Percentiles rank a stretch among this genome's conserved stretches.
These are phyloP conservation scores for Chalaropsis ovoidea DNA, from an alignment of 2,329 filamentous ascomycete species.

Conservation along the genomic window DNA sequence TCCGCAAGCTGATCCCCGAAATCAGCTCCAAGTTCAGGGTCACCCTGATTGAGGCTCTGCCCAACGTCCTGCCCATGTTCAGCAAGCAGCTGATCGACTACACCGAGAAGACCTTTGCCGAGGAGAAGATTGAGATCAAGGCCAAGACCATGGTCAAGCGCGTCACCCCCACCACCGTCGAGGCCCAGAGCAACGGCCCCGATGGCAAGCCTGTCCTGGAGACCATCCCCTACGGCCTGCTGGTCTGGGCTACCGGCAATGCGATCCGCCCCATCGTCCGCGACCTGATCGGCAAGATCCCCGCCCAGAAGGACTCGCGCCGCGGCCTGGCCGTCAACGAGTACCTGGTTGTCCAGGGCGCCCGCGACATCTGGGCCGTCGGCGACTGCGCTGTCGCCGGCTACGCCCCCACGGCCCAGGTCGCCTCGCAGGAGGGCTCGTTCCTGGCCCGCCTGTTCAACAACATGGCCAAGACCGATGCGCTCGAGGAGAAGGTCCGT, in stretches of 20 bases:
- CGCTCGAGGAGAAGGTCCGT: slow-evolving; percentile 64
- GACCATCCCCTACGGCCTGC: slow-evolving; percentile 81
- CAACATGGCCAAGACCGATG: slow-evolving; percentile 92
- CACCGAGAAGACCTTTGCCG: slow-evolving; percentile 97
- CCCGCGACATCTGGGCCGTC: slow-evolving; percentile 94
- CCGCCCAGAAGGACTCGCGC: slow-evolving; percentile 88
- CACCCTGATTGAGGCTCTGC: slow-evolving; percentile 91
- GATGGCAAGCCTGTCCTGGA: slow-evolving; percentile 76
- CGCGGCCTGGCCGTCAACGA: slow-evolving; percentile 95
- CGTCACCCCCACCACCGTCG: slow-evolving; percentile 83
- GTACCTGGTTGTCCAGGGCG: slow-evolving; percentile 94
- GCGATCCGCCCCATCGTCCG: slow-evolving; percentile 79
- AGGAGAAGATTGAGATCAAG: slow-evolving; percentile 94
- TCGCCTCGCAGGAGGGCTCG: slow-evolving; percentile 86
- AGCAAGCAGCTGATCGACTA: slow-evolving; percentile 99
- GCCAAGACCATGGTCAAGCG: slow-evolving; percentile 99
- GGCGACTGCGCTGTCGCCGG: slow-evolving; percentile 96
- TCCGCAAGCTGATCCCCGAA: slow-evolving; percentile 95
- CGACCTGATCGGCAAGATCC: slow-evolving; percentile 84
- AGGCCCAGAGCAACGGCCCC: slow-evolving; percentile 72
- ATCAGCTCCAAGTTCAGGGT: slow-evolving; percentile 94
- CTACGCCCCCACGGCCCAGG: slow-evolving; percentile 94
- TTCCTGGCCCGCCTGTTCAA: slow-evolving; percentile 96
- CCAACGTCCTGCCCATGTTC: slow-evolving; percentile 95
- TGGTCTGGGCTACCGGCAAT: slow-evolving; percentile 98